Percentiles rank a stretch among this genome's conserved stretches.
Evolutionary conservation across 257 asterid species (phyloP).

Genomic region (Nicotiana attenuata): DNA sequence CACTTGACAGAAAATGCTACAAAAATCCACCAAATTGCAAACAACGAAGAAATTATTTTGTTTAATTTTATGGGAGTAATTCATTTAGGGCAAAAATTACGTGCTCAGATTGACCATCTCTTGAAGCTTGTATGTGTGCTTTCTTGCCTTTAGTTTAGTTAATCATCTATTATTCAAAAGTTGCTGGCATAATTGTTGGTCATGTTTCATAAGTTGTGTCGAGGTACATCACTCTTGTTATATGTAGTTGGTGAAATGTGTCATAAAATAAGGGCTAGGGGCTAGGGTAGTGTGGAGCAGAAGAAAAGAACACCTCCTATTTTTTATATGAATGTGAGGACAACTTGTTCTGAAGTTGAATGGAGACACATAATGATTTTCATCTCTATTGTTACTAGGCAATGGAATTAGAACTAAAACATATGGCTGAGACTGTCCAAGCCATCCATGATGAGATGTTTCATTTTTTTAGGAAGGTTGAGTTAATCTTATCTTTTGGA

Average conservation of each 20-base stretch:
- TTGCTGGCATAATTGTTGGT: background rate
- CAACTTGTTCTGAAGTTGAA: background rate
- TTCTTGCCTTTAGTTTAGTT: background rate
- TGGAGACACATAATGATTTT: background rate
- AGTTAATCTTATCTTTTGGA: background rate
- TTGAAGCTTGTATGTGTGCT: background rate
- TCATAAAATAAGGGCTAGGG: too few species aligned
- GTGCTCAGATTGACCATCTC: background rate
- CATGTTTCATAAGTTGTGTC: background rate
- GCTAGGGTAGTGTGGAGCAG: too few species aligned
- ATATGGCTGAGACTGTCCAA: constrained; percentile 53
- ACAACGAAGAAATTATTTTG: too few species aligned
- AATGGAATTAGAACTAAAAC: constrained; percentile 73
- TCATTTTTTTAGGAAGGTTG: constrained; percentile 61
- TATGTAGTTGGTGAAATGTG: background rate
- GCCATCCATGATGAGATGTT: constrained; percentile 74
- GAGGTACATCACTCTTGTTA: background rate
- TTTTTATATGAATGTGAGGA: too few species aligned
- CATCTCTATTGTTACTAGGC: constrained; percentile 23
- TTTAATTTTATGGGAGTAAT: too few species aligned
- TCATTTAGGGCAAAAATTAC: too few species aligned
- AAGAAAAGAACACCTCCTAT: too few species aligned
- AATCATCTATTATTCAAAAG: too few species aligned
- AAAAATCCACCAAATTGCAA: too few species aligned
- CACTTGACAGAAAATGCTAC: too few species aligned